A percentile compares a stretch with the other conserved stretches of the same genome.
Conservation (phyloP, 495 filamentous ascomycete species). For the Saxophila tyrrhenica region DNA sequence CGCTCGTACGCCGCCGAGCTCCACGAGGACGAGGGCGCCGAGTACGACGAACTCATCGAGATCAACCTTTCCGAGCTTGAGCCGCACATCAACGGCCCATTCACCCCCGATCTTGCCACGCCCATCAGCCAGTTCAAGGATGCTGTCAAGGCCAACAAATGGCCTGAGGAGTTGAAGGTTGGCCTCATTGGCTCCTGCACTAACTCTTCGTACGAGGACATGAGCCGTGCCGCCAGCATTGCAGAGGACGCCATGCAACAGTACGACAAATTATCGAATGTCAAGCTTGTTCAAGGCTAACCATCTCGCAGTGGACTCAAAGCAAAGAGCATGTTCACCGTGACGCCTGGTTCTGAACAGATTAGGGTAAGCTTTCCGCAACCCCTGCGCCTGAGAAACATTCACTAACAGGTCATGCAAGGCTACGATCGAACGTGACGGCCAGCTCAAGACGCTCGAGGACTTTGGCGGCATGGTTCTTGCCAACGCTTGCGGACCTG, state of each 20-base stretch:
- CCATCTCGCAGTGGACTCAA: too few species aligned
- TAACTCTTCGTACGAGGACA: slow-evolving; percentile 99
- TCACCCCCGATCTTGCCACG: slow-evolving; percentile 98
- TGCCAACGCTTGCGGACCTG: slow-evolving; percentile 87
- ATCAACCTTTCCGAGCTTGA: slow-evolving; percentile 91
- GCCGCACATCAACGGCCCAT: slow-evolving; percentile 97
- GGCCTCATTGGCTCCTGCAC: slow-evolving; percentile 97
- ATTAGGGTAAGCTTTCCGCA: slow-evolving; percentile 52
- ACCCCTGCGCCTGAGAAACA: not conserved
- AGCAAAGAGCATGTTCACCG: slow-evolving; percentile 84
- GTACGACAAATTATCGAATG: too few species aligned
- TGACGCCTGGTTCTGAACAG: slow-evolving; percentile 96
- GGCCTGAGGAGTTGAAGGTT: slow-evolving; percentile 96
- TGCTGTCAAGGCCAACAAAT: slow-evolving; percentile 85
- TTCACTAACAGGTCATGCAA: not conserved
- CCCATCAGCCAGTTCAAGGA: slow-evolving; percentile 96
- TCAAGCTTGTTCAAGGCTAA: too few species aligned
- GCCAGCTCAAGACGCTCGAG: slow-evolving; percentile 91
- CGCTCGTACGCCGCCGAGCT: slow-evolving; percentile 77
- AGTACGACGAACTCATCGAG: slow-evolving; percentile 95
- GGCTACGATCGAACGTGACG: slow-evolving; percentile 39
- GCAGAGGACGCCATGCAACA: slow-evolving; percentile 89
- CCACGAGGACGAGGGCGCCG: slow-evolving; percentile 78
- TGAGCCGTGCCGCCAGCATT: slow-evolving; percentile 91
- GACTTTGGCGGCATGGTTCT: slow-evolving; percentile 95